Conservation (phyloP, 768 basidiomycete genomes). For the Calocybe cyanea region DNA sequence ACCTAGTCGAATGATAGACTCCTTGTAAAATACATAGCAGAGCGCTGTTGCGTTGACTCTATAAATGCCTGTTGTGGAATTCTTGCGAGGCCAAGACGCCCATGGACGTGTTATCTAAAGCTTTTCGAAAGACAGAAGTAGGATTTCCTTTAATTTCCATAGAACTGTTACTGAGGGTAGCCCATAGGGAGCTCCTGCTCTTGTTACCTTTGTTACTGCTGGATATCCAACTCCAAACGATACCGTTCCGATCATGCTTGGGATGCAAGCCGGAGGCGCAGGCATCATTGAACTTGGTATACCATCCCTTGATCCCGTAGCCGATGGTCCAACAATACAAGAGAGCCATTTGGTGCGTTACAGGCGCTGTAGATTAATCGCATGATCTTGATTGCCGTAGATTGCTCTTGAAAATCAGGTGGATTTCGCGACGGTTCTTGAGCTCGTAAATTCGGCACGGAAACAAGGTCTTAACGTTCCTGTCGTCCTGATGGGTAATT, state of each 20-base stretch:
- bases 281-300: constrained; percentile 97
- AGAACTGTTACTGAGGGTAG: neutral
- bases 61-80: no score
- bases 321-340: constrained; percentile 93
- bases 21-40: no score
- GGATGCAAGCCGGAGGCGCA: constrained; percentile 90
- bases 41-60: no score
- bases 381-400: constrained; percentile 37
- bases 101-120: constrained; percentile 71
- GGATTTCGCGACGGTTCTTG: constrained; percentile 72
- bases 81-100: constrained; percentile 1
- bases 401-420: constrained; percentile 79
- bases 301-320: constrained; percentile 95
- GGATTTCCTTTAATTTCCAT: constrained; percentile 1
- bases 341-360: constrained; percentile 79
- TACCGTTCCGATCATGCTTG: constrained; percentile 85
- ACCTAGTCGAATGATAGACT: no score
- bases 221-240: constrained; percentile 79
- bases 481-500: constrained; percentile 88
- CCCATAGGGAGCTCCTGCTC: constrained; percentile 50
- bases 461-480: constrained; percentile 79
- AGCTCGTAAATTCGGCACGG: constrained; percentile 74
- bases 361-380: neutral
- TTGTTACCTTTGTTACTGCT: constrained; percentile 91
- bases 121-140: constrained; percentile 64